phyloP scores from a whole-genome alignment of 2,329 filamentous ascomycete genomes.

The Phialocephala subalpina region DNA sequence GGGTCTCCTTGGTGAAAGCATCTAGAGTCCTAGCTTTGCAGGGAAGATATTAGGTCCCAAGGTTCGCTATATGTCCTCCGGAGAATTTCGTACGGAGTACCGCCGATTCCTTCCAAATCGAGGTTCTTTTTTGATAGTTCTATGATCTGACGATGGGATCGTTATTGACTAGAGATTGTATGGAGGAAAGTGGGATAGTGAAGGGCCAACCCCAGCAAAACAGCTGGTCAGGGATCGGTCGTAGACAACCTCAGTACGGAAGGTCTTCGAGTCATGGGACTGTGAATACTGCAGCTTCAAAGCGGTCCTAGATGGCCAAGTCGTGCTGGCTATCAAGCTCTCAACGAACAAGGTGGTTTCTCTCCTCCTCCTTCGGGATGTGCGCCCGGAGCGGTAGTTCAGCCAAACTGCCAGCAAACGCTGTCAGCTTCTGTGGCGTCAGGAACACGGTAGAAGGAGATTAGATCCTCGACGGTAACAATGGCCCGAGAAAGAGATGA shows the following conservation, averaged over 20 bases:
- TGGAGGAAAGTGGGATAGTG: background rate
- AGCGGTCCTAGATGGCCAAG: background rate
- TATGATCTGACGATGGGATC: constrained; percentile 7
- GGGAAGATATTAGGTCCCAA: background rate
- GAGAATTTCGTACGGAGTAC: constrained; percentile 4
- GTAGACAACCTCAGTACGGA: background rate
- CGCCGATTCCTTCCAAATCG: constrained; percentile 2
- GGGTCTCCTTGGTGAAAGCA: background rate
- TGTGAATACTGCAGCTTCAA: background rate
- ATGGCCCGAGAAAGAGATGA: constrained; percentile 8
- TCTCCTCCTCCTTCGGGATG: background rate
- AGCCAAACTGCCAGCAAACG: constrained; percentile 4
- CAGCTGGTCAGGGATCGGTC: constrained; percentile 2
- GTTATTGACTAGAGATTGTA: background rate
- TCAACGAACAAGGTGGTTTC: background rate
- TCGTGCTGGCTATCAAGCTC: background rate
- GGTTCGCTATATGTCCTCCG: background rate
- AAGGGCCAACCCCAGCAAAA: background rate
- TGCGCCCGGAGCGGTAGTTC: constrained; percentile 15
- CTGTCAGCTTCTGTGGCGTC: constrained; percentile 15
- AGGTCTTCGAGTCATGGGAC: background rate
- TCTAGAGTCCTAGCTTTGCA: background rate
- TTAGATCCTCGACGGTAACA: constrained; percentile 21
- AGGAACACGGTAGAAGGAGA: constrained; percentile 19
- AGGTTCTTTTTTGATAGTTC: background rate